A percentile compares a stretch with the other conserved stretches of the same genome.
These are phyloP conservation scores for Zostera marina DNA, from an alignment of 116 monocot species.

Conservation along the genomic window DNA sequence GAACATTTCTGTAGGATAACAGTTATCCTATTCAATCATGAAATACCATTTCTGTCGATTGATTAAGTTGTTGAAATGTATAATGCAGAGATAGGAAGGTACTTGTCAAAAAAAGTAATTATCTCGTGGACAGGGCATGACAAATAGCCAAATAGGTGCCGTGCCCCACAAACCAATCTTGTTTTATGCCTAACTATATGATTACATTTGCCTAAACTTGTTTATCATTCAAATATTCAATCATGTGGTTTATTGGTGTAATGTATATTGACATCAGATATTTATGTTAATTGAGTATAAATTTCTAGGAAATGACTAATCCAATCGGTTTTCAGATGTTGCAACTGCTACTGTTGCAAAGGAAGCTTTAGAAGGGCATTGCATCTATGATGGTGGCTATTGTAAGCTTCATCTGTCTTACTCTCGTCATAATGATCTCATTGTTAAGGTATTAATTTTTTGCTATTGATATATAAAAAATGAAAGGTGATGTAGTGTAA, in stretches of 20 bases:
- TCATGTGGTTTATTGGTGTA: background rate
- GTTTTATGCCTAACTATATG: no score
- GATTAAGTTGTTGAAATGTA: slow-evolving; percentile 3
- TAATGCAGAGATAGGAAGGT: slow-evolving; percentile 4
- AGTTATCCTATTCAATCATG: slow-evolving; percentile 2
- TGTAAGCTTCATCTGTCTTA: slow-evolving; percentile 99
- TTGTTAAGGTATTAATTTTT: slow-evolving; percentile 90
- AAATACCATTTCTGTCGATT: background rate
- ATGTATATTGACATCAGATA: background rate
- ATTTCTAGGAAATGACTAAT: background rate
- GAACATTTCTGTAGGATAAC: background rate
- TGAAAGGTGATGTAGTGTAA: slow-evolving; percentile 1
- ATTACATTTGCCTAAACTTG: no score
- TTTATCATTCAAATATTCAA: no score
- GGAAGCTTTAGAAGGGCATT: slow-evolving; percentile 97
- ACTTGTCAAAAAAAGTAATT: background rate
- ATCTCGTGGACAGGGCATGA: no score
- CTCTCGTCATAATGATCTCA: slow-evolving; percentile 99
- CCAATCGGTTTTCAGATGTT: slow-evolving; percentile 40
- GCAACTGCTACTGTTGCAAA: slow-evolving; percentile 80
- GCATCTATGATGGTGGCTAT: slow-evolving; percentile 99
- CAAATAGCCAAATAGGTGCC: no score
- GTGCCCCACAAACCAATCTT: no score
- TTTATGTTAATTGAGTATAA: background rate
- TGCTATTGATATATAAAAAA: slow-evolving; percentile 7